Base-by-base conservation (phyloP, 371 early-diverging fungal genomes). In the Mucor mucedo region DNA sequence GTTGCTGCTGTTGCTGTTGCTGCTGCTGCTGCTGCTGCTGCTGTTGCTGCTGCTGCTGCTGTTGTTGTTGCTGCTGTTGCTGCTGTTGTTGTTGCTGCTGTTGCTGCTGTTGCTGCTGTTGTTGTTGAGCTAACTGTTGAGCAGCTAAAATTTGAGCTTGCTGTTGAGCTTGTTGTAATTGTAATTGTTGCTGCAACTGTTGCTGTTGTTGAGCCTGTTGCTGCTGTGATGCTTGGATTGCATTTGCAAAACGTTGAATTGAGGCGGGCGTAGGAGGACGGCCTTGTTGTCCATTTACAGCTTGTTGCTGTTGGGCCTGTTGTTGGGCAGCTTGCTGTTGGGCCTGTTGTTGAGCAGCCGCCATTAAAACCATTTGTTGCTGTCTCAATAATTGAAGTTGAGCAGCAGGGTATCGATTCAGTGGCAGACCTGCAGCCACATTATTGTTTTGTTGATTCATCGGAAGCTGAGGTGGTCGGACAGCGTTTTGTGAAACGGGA, bases 381-480 rank as follows among this genome's bases (percentile, higher is more conserved):
- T 77, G 76, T 50, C 83, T 75, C 27, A 77, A 62, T 52, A 83
- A 73, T 29, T 79, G 82, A 33, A 80, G 67, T 48, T 82, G 85
- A 16, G 83, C 77, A 63, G 80, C 66, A 56, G 83, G 74, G 75
- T 69, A 77, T 76, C 82, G 54, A 68, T 75, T 68, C 21, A 71
- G 60, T 63, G 70, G 60, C 59, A 72, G 42, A 30, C 56, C 63
- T 48, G 77, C 60, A 64, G 75, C 30, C 60, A 69, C 64, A 49
- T 44, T 52, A 33, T 50, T 42, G 14, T 30, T 53, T 61, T 55
- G 60, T 63, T 69, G 32, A 49, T 65, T 55, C 6, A 62, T 48
- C n/a, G 76, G 76, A 28, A 72, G 64, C 16, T 66, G 70, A 54
- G 68, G 65, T 33, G 76, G 71, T 33, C 66, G 63, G 33, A 66